Evolutionary conservation across 2,329 filamentous ascomycete species (phyloP), one percentile per base, ranked within the genome.

Genomic region (Cladosporium oxysporum): DNA sequence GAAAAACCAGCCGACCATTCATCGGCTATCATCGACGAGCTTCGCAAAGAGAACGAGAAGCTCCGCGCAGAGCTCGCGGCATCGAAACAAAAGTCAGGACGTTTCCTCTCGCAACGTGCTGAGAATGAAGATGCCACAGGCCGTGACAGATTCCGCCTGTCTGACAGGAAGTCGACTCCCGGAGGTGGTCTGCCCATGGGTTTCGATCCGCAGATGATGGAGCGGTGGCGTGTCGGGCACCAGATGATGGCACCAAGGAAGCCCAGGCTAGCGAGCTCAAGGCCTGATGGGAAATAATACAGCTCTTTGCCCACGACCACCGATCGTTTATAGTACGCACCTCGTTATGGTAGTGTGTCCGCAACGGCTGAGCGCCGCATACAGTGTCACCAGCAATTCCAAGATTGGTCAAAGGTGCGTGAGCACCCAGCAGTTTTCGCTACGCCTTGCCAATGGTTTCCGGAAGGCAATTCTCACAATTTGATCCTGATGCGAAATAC

Each of bases 131-230:
- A 63, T 18, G 33, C 50, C 2, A 11, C 21, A 1, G 61, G 61
- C 7, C n/a, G 26, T 33, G 61, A 63, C 16, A 63, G 61, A 26
- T 63, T 63, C 5, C 50, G 50, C 16, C 23, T 63, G 31, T 63
- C 61, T 21, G 61, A 63, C 23, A 55, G 23, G 26, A 63, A 63
- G 23, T 47, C 50, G 5, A 47, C 21, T 21, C 60, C 23, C 0
- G 50, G 61, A 11, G 50, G 35, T 11, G 50, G 50, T 33, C 57
- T 57, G 50, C 37, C 33, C 12, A 57, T 47, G 61, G 57, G 50
- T 11, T 63, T 63, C 5, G 61, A 63, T 47, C 61, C 61, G 35
- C 23, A 63, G 5, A 31, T 63, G 49, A 57, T 63, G 61, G 61
- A 55, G 35, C 53, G 50, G 61, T 63, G 61, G 61, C 21, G 33